These are phyloP conservation scores for Keithomyces neogunnii DNA, from an alignment of 2,329 filamentous ascomycete species.

Conservation along the genomic window DNA sequence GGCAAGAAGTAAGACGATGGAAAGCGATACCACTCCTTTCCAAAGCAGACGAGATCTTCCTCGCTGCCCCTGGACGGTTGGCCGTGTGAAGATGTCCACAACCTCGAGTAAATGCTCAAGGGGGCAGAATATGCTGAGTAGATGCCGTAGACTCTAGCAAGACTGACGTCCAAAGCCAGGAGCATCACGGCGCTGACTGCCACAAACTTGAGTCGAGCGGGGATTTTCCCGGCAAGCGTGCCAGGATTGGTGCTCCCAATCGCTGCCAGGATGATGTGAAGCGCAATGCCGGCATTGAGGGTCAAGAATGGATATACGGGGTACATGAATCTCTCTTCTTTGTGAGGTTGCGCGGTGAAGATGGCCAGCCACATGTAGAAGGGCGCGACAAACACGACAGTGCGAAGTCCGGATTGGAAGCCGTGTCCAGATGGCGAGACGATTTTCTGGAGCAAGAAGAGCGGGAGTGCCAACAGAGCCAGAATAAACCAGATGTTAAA, in stretches of 20 bases:
- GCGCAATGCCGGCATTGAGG: slow-evolving; percentile 75
- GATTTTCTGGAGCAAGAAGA: slow-evolving; percentile 66
- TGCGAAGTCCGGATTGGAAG: slow-evolving; percentile 63
- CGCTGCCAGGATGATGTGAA: slow-evolving; percentile 71
- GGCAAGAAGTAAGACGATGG: slow-evolving; percentile 89
- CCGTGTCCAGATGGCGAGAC: slow-evolving; percentile 52
- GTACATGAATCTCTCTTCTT: slow-evolving; percentile 98
- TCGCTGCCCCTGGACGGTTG: slow-evolving; percentile 36
- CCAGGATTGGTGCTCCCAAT: slow-evolving; percentile 63
- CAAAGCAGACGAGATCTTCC: slow-evolving; percentile 74
- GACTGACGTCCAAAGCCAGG: slow-evolving; percentile 54
- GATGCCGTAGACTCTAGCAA: slow-evolving; percentile 67
- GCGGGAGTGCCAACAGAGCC: slow-evolving; percentile 63
- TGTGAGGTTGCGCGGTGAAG: slow-evolving; percentile 89
- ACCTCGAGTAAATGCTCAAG: slow-evolving; percentile 57
- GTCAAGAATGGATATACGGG: slow-evolving; percentile 86
- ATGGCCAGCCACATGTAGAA: slow-evolving; percentile 94
- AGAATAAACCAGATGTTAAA: slow-evolving; percentile 93
- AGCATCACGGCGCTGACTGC: slow-evolving; percentile 53
- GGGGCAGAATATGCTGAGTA: slow-evolving; percentile 80
- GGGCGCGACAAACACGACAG: slow-evolving; percentile 68
- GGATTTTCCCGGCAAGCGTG: slow-evolving; percentile 61
- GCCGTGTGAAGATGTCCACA: slow-evolving; percentile 46
- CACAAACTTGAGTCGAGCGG: slow-evolving; percentile 63
- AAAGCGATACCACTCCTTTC: slow-evolving; percentile 98